These are phyloP conservation scores for Lippia alba DNA, from an alignment of 305 asterid genomes.

Conservation along the genomic window DNA sequence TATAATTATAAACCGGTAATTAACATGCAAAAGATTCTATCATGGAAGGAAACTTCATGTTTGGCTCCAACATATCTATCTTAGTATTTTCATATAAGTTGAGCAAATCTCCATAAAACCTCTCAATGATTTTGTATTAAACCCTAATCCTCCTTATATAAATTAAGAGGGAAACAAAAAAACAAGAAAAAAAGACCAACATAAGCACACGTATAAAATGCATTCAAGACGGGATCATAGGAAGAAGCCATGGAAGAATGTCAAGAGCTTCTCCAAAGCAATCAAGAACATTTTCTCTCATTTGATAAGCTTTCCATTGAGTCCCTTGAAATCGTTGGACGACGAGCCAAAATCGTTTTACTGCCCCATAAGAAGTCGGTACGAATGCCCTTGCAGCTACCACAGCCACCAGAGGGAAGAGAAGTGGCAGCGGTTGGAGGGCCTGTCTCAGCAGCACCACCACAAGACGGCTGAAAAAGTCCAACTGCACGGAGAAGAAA, in stretches of 20 bases:
- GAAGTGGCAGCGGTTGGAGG: neutral
- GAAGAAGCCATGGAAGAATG: slow-evolving; percentile 4
- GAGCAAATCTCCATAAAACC: neutral
- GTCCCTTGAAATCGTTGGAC: neutral
- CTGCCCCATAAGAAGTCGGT: neutral
- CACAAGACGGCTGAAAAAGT: neutral
- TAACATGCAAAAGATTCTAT: too few relatives aligned
- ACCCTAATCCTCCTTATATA: slow-evolving; percentile 1
- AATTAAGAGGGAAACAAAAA: neutral
- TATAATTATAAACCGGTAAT: too few relatives aligned
- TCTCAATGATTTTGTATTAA: neutral
- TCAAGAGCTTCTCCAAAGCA: neutral
- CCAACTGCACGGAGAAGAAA: neutral
- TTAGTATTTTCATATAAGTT: slow-evolving; percentile 1
- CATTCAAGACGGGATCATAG: neutral
- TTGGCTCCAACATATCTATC: neutral
- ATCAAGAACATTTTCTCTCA: neutral
- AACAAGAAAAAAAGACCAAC: neutral
- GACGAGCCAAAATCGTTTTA: neutral
- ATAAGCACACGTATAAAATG: neutral
- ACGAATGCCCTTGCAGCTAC: slow-evolving; percentile 10
- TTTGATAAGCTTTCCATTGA: neutral
- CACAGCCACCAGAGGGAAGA: slow-evolving; percentile 10
- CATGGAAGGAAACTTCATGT: neutral
- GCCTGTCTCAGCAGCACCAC: neutral